Percentiles rank a stretch among this genome's conserved stretches.
These are phyloP conservation scores for Coemansia sp. DNA, from an alignment of 192 early-diverging fungal species.

Conservation along the genomic window DNA sequence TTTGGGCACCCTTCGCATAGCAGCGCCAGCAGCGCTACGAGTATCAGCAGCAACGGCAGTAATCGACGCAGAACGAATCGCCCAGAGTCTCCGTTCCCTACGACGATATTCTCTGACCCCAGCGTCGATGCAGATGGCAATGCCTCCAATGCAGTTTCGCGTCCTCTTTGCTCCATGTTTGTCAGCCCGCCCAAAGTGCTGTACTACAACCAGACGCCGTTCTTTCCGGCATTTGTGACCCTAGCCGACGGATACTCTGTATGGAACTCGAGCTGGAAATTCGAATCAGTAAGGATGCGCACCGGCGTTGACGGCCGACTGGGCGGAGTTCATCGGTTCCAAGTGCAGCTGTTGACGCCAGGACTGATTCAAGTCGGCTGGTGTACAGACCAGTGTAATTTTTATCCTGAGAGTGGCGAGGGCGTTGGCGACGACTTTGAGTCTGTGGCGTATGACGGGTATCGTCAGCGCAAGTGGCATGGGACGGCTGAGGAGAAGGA, in stretches of 20 bases:
- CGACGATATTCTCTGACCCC: constrained; percentile 19
- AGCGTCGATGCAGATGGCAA: constrained; percentile 9
- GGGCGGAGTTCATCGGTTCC: constrained; percentile 48
- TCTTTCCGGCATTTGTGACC: constrained; percentile 27
- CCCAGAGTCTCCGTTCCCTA: constrained; percentile 32
- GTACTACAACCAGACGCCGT: constrained; percentile 35
- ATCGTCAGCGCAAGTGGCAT: constrained; percentile 44
- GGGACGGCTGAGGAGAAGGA: constrained; percentile 30
- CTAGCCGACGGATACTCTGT: constrained; percentile 43
- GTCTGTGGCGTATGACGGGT: constrained; percentile 49
- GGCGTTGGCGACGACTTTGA: constrained; percentile 55
- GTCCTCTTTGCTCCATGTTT: constrained; percentile 2
- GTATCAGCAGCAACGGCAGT: background rate
- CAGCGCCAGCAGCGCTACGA: constrained; percentile 12
- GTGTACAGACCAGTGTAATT: constrained; percentile 47
- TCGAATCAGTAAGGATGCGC: constrained; percentile 41
- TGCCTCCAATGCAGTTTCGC: constrained; percentile 13
- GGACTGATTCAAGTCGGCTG: constrained; percentile 52
- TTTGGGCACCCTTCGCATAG: constrained; percentile 8
- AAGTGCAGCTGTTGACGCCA: constrained; percentile 38
- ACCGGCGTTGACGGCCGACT: constrained; percentile 37
- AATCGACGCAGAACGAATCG: background rate
- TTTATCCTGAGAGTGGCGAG: constrained; percentile 50
- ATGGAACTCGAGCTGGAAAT: constrained; percentile 51
- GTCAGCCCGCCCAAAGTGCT: constrained; percentile 2